Conservation (phyloP, 192 early-diverging fungal genomes). For the Coemansia pectinata region DNA sequence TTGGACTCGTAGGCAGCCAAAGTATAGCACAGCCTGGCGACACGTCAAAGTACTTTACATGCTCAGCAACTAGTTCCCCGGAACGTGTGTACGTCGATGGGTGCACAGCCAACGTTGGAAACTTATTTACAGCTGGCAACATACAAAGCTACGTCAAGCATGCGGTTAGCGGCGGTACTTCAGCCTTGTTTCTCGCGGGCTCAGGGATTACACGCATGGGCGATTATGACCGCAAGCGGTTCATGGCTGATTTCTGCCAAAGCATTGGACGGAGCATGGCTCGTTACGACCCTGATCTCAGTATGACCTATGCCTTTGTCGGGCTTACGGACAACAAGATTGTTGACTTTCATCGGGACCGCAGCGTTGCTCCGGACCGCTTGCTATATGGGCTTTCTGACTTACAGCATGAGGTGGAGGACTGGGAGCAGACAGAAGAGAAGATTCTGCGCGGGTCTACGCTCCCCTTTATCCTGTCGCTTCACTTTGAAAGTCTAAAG, state of each 20-base stretch:
- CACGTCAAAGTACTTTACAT: slow-evolving; percentile 53
- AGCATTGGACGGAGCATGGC: slow-evolving; percentile 39
- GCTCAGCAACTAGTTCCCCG: background rate
- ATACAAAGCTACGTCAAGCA: slow-evolving; percentile 42
- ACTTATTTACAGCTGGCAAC: slow-evolving; percentile 20
- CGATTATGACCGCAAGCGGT: slow-evolving; percentile 43
- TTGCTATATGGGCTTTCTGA: slow-evolving; percentile 31
- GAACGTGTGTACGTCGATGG: slow-evolving; percentile 51
- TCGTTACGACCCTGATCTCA: slow-evolving; percentile 41
- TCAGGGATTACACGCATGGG: slow-evolving; percentile 33
- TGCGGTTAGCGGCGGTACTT: slow-evolving; percentile 33
- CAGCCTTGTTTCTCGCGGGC: slow-evolving; percentile 50
- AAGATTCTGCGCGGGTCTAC: slow-evolving; percentile 46
- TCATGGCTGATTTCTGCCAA: slow-evolving; percentile 33
- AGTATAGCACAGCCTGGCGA: slow-evolving; percentile 40
- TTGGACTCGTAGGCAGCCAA: slow-evolving; percentile 39
- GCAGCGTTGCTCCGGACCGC: slow-evolving; percentile 24
- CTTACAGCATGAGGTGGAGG: slow-evolving; percentile 53
- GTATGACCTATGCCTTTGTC: slow-evolving; percentile 55
- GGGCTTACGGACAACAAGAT: slow-evolving; percentile 48
- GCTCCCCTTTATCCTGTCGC: slow-evolving; percentile 48
- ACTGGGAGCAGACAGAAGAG: slow-evolving; percentile 44
- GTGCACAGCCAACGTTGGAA: slow-evolving; percentile 30
- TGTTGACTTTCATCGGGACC: slow-evolving; percentile 47
- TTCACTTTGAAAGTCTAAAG: slow-evolving; percentile 51